A percentile compares a stretch with the other conserved stretches of the same genome.
Evolutionary conservation across 164 flowering plant genomes (phyloP).

Genomic region (Umbellularia californica): DNA sequence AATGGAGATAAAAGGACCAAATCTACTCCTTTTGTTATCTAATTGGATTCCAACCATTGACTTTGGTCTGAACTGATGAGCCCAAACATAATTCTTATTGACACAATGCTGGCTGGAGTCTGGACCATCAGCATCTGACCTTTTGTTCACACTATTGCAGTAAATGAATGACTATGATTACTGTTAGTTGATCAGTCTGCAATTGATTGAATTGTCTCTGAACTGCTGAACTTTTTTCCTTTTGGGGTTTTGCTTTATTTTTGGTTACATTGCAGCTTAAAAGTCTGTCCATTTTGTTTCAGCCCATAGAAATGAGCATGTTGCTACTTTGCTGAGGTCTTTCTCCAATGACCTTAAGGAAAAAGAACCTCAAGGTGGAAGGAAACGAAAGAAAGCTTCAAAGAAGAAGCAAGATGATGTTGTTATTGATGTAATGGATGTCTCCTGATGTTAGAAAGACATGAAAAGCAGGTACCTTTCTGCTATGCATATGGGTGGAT

Average conservation of each 20-base stretch:
- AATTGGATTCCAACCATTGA: too few species aligned
- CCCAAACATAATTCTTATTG: too few species aligned
- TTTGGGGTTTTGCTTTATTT: not conserved
- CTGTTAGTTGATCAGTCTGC: not conserved
- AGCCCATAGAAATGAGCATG: slow-evolving; percentile 89
- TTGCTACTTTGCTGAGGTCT: slow-evolving; percentile 55
- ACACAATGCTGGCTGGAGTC: too few species aligned
- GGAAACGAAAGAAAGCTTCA: slow-evolving; percentile 68
- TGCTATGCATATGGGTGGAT: not conserved
- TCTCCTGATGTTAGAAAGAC: slow-evolving; percentile 21
- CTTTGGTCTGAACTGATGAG: too few species aligned
- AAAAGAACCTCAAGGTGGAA: slow-evolving; percentile 68
- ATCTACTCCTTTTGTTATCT: too few species aligned
- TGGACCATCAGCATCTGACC: too few species aligned
- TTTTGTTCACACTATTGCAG: too few species aligned
- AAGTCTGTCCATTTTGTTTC: slow-evolving; percentile 24
- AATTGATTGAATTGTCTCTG: not conserved
- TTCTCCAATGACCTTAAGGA: slow-evolving; percentile 59
- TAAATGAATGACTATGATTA: too few species aligned
- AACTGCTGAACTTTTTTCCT: not conserved
- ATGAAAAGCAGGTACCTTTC: not conserved
- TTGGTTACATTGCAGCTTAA: not conserved
- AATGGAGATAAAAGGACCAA: too few species aligned
- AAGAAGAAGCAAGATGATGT: slow-evolving; percentile 54
- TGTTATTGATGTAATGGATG: slow-evolving; percentile 27